Evolutionary conservation across 345 rosid genomes (phyloP), one percentile per base, ranked within the genome.

Genomic region (Camelina hispida): DNA sequence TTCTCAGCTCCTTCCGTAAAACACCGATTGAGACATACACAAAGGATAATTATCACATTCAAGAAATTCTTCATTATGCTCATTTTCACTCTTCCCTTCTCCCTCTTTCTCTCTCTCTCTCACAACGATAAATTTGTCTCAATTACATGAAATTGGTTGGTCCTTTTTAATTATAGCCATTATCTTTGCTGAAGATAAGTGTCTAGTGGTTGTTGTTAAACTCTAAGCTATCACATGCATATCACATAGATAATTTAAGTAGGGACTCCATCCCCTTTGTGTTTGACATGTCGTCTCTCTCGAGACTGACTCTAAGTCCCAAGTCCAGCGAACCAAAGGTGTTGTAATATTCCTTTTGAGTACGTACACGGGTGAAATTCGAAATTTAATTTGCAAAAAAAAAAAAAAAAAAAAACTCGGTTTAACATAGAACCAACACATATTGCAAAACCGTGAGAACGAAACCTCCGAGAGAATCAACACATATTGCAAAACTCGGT

Each of bases 21-120:
- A 23, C 58, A 5, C 58, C 38, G 44, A 20, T 53, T 52, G 34
- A 65, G 16, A 32, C 59, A 71, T 62, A 78, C 13, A 73, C 80
- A 34, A 50, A 67, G 70, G 2, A 63, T 53, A 0, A 79, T 9
- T 53, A 52, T 48, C 44, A n/a, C 9, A 68, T 3, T 53, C 37
- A 68, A 38, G 9, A 68, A 68, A 15, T 38, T 68, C 28, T 20
- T 37, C n/a, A 7, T 53, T 20, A 52, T 22, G 30, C 14, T 52
- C 30, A 53, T 53, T 53, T 11, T 52, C 10, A 30, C 6, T 16
- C 16, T 43, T 7, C 2, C 15, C 11, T n/a, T 23, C 9, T 22
- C 9, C 3, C 7, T 1, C 17, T 1, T 8, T 0, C n/a, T 23
- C 34, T 23, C 9, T 53, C 4, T 12, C 58, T 6, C 58, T 23